Conservation (phyloP, 768 basidiomycete genomes). For the Rhizopogon roseolus region DNA sequence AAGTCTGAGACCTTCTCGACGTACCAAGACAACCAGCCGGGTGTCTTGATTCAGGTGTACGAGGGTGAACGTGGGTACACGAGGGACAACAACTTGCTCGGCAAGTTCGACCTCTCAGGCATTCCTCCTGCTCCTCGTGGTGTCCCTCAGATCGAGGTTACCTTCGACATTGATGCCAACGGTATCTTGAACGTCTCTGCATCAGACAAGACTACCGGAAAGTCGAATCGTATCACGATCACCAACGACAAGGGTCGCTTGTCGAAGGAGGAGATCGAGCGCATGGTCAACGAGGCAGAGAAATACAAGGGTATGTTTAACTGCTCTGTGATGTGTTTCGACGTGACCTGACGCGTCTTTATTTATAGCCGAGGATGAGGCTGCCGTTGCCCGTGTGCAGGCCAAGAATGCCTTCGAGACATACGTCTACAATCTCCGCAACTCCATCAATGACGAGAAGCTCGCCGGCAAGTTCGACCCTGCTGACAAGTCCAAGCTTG, state of each 20-base stretch:
- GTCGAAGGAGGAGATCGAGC: slow-evolving; percentile 96
- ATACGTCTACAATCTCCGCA: slow-evolving; percentile 92
- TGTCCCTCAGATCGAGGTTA: slow-evolving; percentile 96
- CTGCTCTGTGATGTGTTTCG: neutral
- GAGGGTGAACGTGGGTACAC: slow-evolving; percentile 98
- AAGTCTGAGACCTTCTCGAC: slow-evolving; percentile 99
- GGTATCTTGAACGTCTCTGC: slow-evolving; percentile 96
- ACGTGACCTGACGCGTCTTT: slow-evolving; percentile 8
- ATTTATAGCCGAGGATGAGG: slow-evolving; percentile 73
- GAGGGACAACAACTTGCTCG: slow-evolving; percentile 97
- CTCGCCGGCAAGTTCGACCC: slow-evolving; percentile 84
- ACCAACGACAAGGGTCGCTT: slow-evolving; percentile 97
- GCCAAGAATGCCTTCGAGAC: slow-evolving; percentile 94
- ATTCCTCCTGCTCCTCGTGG: slow-evolving; percentile 97
- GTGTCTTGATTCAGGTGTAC: slow-evolving; percentile 96
- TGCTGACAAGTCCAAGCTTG: slow-evolving; percentile 80
- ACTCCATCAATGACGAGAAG: slow-evolving; percentile 82
- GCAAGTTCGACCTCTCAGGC: slow-evolving; percentile 96
- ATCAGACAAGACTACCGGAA: slow-evolving; percentile 94
- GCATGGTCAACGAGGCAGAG: slow-evolving; percentile 95
- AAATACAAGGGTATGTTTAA: slow-evolving; percentile 68
- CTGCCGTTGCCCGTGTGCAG: slow-evolving; percentile 73
- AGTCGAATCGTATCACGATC: slow-evolving; percentile 91
- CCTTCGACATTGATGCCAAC: slow-evolving; percentile 97
- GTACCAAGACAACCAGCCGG: slow-evolving; percentile 97